Evolutionary conservation across 352 stramenopile genomes (phyloP).

Genomic region (Globisporangium abappressorium): DNA sequence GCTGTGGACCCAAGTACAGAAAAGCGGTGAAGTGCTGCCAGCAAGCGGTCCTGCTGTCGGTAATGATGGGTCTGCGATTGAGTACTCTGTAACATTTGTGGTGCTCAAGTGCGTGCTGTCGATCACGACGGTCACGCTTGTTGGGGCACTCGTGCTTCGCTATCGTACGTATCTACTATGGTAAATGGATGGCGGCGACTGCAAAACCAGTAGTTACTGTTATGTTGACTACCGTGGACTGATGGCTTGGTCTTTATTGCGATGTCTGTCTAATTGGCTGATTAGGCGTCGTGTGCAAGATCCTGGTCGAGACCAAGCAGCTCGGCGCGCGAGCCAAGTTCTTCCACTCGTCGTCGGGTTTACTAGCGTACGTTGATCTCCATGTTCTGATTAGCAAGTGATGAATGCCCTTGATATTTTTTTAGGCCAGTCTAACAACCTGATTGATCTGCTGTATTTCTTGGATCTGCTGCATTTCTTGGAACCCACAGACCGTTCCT

Average conservation of each 20-base stretch:
- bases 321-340: slow-evolving; percentile 29
- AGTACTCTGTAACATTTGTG: slow-evolving; percentile 24
- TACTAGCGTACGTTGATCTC: slow-evolving; percentile 29
- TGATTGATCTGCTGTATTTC: neutral
- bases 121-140: slow-evolving; percentile 28
- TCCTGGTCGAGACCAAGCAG: slow-evolving; percentile 45
- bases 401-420: too few species aligned
- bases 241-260: neutral
- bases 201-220: neutral
- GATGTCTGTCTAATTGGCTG: neutral
- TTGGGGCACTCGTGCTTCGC: slow-evolving; percentile 34
- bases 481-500: slow-evolving; percentile 31
- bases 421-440: neutral
- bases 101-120: slow-evolving; percentile 43
- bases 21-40: neutral
- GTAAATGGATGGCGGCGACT: too few species aligned
- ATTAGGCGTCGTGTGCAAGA: slow-evolving; percentile 31
- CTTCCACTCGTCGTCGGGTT: slow-evolving; percentile 32
- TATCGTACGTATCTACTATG: slow-evolving; percentile 35
- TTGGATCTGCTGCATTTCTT: neutral
- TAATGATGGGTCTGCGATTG: neutral
- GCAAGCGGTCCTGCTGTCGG: too few species aligned
- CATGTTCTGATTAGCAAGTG: neutral
- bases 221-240: neutral
- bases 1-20: slow-evolving; percentile 35